Percentiles rank a stretch among this genome's conserved stretches.
These are phyloP conservation scores for Pseudogymnoascus sp. DNA, from an alignment of 2,329 filamentous ascomycete species.

Conservation along the genomic window DNA sequence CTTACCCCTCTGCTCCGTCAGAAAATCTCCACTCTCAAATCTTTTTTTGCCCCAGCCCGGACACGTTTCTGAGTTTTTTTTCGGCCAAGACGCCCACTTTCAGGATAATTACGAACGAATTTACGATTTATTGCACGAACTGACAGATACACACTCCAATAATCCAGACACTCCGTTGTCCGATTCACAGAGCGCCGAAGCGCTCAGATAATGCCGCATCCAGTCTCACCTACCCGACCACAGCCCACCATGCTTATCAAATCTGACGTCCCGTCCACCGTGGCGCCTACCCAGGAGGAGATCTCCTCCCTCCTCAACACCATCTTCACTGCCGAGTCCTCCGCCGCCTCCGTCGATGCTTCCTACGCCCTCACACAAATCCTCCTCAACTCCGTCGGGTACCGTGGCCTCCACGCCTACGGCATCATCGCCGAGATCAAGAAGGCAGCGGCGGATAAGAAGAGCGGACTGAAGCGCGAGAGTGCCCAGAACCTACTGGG, in stretches of 20 bases:
- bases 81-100: neutral
- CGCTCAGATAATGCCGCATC: conserved; percentile 40
- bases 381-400: conserved; percentile 56
- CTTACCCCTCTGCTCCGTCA: neutral
- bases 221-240: conserved; percentile 32
- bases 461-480: conserved; percentile 76
- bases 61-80: conserved; percentile 6
- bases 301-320: conserved; percentile 56
- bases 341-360: conserved; percentile 50
- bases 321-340: conserved; percentile 52
- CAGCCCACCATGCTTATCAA: conserved; percentile 40
- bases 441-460: conserved; percentile 87
- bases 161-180: neutral
- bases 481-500: conserved; percentile 92
- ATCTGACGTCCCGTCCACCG: conserved; percentile 26
- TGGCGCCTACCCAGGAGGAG: conserved; percentile 57
- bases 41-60: conserved; percentile 2
- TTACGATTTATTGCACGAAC: conserved; percentile 4
- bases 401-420: conserved; percentile 53
- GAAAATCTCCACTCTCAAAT: conserved; percentile 8
- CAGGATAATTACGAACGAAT: conserved; percentile 7
- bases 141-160: neutral
- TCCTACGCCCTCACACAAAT: conserved; percentile 57
- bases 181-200: conserved; percentile 1
- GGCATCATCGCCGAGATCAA: conserved; percentile 55